Evolutionary conservation across 2,329 filamentous ascomycete species (phyloP).

Genomic region (Monosporascus ibericus): DNA sequence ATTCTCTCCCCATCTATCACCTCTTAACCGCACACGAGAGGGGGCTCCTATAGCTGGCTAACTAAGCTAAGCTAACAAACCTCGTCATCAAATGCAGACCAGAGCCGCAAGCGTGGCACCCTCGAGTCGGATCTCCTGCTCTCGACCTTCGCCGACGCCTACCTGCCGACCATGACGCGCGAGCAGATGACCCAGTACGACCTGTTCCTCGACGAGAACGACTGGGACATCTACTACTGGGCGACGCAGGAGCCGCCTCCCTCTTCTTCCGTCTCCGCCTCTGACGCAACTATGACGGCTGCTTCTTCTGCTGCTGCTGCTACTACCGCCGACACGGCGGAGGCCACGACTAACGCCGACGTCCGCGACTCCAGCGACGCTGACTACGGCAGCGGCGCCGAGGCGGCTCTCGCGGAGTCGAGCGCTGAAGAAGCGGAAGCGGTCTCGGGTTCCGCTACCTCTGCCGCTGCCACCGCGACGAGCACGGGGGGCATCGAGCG

Average conservation of each 20-base stretch:
- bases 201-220: slow-evolving; percentile 93
- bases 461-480: slow-evolving; percentile 15
- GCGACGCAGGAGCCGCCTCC: slow-evolving; percentile 74
- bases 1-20: no score
- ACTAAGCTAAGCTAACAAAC: background rate
- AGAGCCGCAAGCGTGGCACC: slow-evolving; percentile 92
- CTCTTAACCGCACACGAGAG: background rate
- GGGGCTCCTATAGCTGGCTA: slow-evolving; percentile 1
- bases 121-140: slow-evolving; percentile 94
- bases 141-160: slow-evolving; percentile 82
- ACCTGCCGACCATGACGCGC: slow-evolving; percentile 68
- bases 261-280: slow-evolving; percentile 44
- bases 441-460: slow-evolving; percentile 7
- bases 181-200: slow-evolving; percentile 80
- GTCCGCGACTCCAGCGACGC: slow-evolving; percentile 36
- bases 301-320: slow-evolving; percentile 14
- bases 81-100: slow-evolving; percentile 54
- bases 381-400: slow-evolving; percentile 18
- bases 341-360: slow-evolving; percentile 43
- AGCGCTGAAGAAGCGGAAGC: slow-evolving; percentile 2
- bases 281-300: slow-evolving; percentile 12
- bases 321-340: slow-evolving; percentile 10
- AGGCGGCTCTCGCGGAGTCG: slow-evolving; percentile 6
- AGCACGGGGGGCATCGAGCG: slow-evolving; percentile 13
- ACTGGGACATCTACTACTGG: slow-evolving; percentile 99